Conservation (phyloP, 805 yeast species). For the Saturnispora gosingensis region DNA sequence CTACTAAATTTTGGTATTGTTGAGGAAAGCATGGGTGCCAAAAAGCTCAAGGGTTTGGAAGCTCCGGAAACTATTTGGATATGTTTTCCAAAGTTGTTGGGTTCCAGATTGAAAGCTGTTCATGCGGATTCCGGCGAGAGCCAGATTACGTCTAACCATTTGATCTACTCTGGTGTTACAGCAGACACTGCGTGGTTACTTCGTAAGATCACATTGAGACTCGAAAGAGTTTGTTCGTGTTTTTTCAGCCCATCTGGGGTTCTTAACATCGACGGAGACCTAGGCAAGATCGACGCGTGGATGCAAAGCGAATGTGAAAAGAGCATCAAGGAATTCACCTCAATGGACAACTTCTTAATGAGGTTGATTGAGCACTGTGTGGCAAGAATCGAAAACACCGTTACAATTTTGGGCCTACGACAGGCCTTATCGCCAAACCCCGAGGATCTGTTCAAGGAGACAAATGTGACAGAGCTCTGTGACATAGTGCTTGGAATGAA, state of each 20-base stretch:
- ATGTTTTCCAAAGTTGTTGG: constrained; percentile 59
- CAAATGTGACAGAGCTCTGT: constrained; percentile 1
- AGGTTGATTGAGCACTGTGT: constrained; percentile 54
- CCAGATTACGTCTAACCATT: constrained; percentile 19
- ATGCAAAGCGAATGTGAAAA: constrained; percentile 16
- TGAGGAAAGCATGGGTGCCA: constrained; percentile 68
- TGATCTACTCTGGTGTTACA: constrained; percentile 24
- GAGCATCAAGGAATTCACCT: background rate
- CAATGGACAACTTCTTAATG: constrained; percentile 36
- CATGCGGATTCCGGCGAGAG: constrained; percentile 23
- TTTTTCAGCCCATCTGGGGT: constrained; percentile 34
- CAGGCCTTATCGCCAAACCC: constrained; percentile 3
- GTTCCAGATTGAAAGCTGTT: constrained; percentile 44
- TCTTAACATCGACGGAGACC: constrained; percentile 16
- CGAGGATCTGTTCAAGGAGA: background rate
- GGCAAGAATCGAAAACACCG: constrained; percentile 58
- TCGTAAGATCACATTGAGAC: constrained; percentile 43
- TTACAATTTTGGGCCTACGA: constrained; percentile 36
- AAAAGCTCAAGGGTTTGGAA: constrained; percentile 87
- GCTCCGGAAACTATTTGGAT: constrained; percentile 81
- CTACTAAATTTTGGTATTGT: constrained; percentile 63
- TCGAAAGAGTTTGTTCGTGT: constrained; percentile 50
- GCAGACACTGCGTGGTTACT: constrained; percentile 29
- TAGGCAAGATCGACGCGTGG: constrained; percentile 11
- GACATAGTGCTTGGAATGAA: constrained; percentile 7